A percentile compares a stretch with the other conserved stretches of the same genome.
These are phyloP conservation scores for Colletotrichum eremochloae DNA, from an alignment of 2,329 filamentous ascomycete genomes.

Conservation along the genomic window DNA sequence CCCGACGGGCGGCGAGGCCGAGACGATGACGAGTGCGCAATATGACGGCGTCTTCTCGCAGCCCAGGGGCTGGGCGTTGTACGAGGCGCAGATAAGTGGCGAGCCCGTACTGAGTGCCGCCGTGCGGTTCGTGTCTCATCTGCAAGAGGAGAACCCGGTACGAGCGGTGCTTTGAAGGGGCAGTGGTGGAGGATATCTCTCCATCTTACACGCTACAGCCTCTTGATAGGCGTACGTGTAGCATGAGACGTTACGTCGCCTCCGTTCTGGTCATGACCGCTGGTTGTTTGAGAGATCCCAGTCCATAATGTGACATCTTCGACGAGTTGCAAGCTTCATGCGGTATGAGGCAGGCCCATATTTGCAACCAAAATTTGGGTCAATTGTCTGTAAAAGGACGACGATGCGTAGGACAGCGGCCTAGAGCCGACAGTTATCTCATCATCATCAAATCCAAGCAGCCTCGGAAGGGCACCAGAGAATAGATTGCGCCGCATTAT, in stretches of 20 bases:
- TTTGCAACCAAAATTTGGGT: too few species aligned
- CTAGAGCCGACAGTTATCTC: too few species aligned
- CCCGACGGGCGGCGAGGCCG: constrained; percentile 4
- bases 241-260: not conserved
- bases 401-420: too few species aligned
- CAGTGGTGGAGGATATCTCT: too few species aligned
- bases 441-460: too few species aligned
- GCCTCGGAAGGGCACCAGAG: too few species aligned
- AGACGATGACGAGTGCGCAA: not conserved
- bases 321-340: too few species aligned
- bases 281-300: not conserved
- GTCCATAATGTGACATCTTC: not conserved
- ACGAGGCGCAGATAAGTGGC: not conserved
- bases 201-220: not conserved
- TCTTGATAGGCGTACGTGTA: not conserved
- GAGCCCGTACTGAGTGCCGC: not conserved
- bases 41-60: not conserved
- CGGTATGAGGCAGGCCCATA: too few species aligned
- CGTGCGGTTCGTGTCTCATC: not conserved
- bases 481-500: not conserved
- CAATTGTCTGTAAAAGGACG: too few species aligned
- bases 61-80: not conserved
- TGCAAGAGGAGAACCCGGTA: not conserved
- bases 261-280: not conserved
- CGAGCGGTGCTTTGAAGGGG: not conserved